phyloP scores from a whole-genome alignment of 169 alveolate genomes.

The Theileria sp. region DNA sequence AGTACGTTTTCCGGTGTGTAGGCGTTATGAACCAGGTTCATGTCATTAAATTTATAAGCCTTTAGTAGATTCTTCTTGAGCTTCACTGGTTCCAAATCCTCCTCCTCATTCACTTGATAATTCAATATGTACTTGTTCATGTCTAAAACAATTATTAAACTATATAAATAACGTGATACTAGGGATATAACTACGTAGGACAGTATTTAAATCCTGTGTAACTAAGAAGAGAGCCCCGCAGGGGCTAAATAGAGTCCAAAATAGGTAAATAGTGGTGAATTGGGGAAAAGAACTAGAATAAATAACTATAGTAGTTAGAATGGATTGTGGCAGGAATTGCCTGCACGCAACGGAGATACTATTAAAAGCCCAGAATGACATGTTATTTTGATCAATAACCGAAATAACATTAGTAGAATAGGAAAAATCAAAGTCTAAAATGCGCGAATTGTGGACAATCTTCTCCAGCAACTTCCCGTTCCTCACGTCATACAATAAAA shows the following conservation, averaged over 20 bases:
- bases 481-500: slow-evolving; percentile 41
- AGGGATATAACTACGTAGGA: too few relatives aligned
- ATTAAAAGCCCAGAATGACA: slow-evolving; percentile 56
- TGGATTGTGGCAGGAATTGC: too few relatives aligned
- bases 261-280: too few relatives aligned
- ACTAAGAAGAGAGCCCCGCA: background rate
- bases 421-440: slow-evolving; percentile 45
- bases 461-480: slow-evolving; percentile 32
- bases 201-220: too few relatives aligned
- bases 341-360: slow-evolving; percentile 9
- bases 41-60: slow-evolving; percentile 32
- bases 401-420: slow-evolving; percentile 41
- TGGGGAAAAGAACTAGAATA: too few relatives aligned
- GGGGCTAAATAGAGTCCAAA: background rate
- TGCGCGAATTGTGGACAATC: slow-evolving; percentile 33
- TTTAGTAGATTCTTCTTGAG: slow-evolving; percentile 6
- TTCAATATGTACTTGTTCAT: background rate
- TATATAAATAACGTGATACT: too few relatives aligned
- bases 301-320: too few relatives aligned
- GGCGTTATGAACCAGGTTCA: slow-evolving; percentile 14
- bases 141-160: background rate
- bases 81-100: background rate
- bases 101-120: background rate
- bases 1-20: slow-evolving; percentile 67
- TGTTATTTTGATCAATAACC: slow-evolving; percentile 21